Evolutionary conservation across 73 alveolate genomes (phyloP).

Genomic region (Tetrahymena malaccensis): DNA sequence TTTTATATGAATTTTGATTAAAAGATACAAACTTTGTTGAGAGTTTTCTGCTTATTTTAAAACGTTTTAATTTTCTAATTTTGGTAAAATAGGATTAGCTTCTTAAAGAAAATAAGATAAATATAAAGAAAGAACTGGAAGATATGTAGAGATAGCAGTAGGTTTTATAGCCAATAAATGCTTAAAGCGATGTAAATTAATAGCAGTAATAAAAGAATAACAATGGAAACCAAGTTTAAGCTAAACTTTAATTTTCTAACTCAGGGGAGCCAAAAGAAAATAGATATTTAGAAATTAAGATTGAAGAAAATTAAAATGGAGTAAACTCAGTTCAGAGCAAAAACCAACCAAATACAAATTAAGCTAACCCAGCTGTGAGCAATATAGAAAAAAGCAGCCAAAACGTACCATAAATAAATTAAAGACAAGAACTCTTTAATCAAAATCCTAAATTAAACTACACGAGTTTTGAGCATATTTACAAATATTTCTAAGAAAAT

Average conservation of each 20-base stretch:
- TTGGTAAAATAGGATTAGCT: neutral
- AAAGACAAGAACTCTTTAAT: neutral
- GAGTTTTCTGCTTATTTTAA: no score
- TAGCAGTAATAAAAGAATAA: neutral
- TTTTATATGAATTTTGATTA: no score
- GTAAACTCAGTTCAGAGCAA: neutral
- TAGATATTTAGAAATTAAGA: neutral
- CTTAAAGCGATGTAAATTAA: neutral
- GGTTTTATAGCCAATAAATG: neutral
- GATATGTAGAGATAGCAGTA: neutral
- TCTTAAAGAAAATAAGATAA: neutral
- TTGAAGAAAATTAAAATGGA: neutral
- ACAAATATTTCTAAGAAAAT: neutral
- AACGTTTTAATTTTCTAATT: neutral
- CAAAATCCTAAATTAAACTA: neutral
- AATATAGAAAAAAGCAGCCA: neutral
- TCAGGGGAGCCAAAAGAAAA: neutral
- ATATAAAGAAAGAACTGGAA: neutral
- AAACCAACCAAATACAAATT: neutral
- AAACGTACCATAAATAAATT: neutral
- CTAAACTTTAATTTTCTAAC: neutral
- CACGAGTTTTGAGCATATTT: neutral
- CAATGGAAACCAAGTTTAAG: no score
- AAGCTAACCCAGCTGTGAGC: neutral
- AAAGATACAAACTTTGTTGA: no score